Evolutionary conservation across 495 filamentous ascomycete species (phyloP).

Genomic region (Aspergillus diversus): DNA sequence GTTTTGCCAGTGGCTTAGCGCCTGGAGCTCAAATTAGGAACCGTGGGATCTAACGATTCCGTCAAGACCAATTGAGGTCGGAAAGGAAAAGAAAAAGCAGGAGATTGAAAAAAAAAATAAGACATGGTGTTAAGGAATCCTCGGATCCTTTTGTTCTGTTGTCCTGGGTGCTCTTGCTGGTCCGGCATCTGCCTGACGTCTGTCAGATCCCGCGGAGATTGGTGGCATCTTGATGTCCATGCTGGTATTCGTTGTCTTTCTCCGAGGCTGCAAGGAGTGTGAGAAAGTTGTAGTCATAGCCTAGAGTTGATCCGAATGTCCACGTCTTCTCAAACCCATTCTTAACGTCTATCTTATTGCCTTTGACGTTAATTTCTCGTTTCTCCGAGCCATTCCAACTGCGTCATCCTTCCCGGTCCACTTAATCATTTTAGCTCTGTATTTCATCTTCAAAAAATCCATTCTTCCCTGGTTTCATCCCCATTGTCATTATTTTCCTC

Average conservation of each 20-base stretch:
- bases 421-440: not conserved
- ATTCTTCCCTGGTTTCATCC: not conserved
- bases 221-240: not conserved
- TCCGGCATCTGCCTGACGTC: slow-evolving; percentile 1
- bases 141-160: not conserved
- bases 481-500: not conserved
- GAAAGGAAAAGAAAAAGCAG: not conserved
- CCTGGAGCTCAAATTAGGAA: not conserved
- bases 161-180: not conserved
- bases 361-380: not conserved
- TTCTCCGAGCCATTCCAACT: not conserved
- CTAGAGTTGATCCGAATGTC: not conserved
- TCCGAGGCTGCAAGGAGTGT: slow-evolving; percentile 15
- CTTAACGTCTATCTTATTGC: not conserved
- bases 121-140: not conserved
- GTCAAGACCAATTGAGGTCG: not conserved
- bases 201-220: slow-evolving; percentile 9
- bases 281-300: not conserved
- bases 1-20: not conserved
- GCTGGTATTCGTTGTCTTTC: slow-evolving; percentile 7
- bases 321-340: not conserved
- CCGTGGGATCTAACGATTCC: not conserved
- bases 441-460: slow-evolving; percentile 5
- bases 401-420: not conserved
- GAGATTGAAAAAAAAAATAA: not conserved